Evolutionary conservation across 345 rosid species (phyloP).

Genomic region (Sisymbrium altissimum): DNA sequence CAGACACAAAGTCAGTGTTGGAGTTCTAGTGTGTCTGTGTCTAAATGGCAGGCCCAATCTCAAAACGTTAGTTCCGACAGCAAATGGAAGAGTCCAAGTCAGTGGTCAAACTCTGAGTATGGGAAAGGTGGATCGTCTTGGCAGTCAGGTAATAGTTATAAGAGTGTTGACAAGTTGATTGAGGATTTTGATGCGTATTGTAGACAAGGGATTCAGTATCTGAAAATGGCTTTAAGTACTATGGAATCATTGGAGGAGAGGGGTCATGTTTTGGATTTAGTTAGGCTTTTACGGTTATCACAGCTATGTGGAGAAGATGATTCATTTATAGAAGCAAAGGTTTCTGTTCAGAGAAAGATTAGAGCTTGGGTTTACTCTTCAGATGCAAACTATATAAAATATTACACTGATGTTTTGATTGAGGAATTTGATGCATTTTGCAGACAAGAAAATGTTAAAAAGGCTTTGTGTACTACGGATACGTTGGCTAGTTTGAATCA

Average conservation of each 20-base stretch:
- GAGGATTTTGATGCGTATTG: constrained; percentile 50
- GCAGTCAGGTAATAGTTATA: constrained; percentile 4
- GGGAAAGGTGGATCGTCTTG: constrained; percentile 19
- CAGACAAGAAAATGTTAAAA: constrained; percentile 54
- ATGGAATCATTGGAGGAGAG: constrained; percentile 42
- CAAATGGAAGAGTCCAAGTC: constrained; percentile 13
- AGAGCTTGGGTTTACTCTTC: constrained; percentile 34
- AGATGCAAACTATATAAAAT: constrained; percentile 27
- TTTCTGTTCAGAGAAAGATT: constrained; percentile 13
- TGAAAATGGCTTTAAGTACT: constrained; percentile 48
- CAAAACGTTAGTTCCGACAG: too few species aligned
- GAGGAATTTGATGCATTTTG: constrained; percentile 56
- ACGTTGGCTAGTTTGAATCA: constrained; percentile 40
- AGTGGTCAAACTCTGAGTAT: constrained; percentile 3
- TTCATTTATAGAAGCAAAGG: constrained; percentile 61
- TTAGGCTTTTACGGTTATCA: constrained; percentile 42
- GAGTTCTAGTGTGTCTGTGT: too few species aligned
- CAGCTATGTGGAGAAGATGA: constrained; percentile 55
- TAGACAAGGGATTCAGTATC: constrained; percentile 44
- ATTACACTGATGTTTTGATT: not conserved
- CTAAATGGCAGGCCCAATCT: too few species aligned
- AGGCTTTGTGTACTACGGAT: constrained; percentile 47
- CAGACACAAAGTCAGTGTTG: too few species aligned
- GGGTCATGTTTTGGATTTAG: constrained; percentile 45
- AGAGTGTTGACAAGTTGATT: constrained; percentile 23